Evolutionary conservation across 2,329 filamentous ascomycete genomes (phyloP).

Genomic region (Scleromitrula shiraiana): DNA sequence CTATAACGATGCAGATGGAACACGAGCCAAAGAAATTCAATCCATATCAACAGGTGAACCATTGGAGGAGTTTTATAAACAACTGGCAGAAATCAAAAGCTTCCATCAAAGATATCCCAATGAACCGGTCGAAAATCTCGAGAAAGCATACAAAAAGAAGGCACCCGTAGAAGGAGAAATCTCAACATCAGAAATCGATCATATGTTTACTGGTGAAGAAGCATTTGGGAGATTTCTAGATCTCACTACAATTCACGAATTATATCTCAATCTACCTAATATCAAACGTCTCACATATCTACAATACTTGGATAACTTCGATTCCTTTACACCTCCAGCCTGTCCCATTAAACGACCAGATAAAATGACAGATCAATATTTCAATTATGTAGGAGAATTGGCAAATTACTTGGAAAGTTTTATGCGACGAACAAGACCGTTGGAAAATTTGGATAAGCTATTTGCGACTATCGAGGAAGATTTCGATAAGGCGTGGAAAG

Average conservation of each 20-base stretch:
- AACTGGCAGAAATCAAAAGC: conserved; percentile 70
- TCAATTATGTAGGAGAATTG: conserved; percentile 76
- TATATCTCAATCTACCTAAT: conserved; percentile 81
- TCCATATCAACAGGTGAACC: conserved; percentile 76
- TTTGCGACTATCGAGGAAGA: conserved; percentile 71
- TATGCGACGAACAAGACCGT: conserved; percentile 71
- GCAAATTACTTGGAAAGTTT: conserved; percentile 82
- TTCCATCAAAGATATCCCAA: conserved; percentile 90
- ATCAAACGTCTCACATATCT: conserved; percentile 82
- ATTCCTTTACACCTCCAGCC: conserved; percentile 69
- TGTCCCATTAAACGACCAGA: conserved; percentile 69
- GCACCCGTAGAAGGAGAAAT: conserved; percentile 56
- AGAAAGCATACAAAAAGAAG: conserved; percentile 76
- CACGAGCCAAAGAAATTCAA: conserved; percentile 72
- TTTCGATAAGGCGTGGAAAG: conserved; percentile 76
- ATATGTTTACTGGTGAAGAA: conserved; percentile 93
- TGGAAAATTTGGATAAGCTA: conserved; percentile 78
- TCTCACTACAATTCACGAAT: conserved; percentile 73
- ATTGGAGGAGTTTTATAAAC: conserved; percentile 85
- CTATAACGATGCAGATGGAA: conserved; percentile 70
- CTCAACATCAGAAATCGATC: conserved; percentile 65
- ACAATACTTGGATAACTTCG: conserved; percentile 88
- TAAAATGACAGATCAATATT: conserved; percentile 89
- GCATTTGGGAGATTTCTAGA: conserved; percentile 90
- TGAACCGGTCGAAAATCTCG: conserved; percentile 90